phyloP scores from a whole-genome alignment of 2,329 filamentous ascomycete genomes.

The Fusarium lateritium region DNA sequence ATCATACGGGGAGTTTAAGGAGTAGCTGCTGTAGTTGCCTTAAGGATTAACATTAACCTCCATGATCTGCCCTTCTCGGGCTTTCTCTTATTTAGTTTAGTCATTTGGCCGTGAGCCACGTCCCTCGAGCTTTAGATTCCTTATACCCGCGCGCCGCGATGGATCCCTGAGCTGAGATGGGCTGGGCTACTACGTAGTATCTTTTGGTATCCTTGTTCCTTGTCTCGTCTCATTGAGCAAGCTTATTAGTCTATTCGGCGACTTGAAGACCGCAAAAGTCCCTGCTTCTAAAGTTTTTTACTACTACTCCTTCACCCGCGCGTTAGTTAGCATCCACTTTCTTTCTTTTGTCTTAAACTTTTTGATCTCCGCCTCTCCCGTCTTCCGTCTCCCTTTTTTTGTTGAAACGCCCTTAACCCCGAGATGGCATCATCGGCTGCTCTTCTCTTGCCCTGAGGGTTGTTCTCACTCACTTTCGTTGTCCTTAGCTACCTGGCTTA shows the following conservation, averaged over 20 bases:
- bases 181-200: constrained; percentile 24
- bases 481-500: constrained; percentile 14
- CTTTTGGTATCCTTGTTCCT: constrained; percentile 30
- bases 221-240: constrained; percentile 21
- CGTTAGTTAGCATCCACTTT: constrained; percentile 27
- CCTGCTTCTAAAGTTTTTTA: constrained; percentile 24
- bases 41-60: neutral
- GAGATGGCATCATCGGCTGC: constrained; percentile 27
- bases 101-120: constrained; percentile 8
- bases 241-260: constrained; percentile 41
- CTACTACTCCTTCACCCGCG: constrained; percentile 23
- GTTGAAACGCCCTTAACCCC: constrained; percentile 18
- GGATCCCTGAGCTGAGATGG: neutral
- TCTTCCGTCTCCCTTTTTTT: constrained; percentile 17
- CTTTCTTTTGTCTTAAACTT: constrained; percentile 34
- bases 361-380: constrained; percentile 5
- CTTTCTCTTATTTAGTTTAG: constrained; percentile 19
- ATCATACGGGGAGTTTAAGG: constrained; percentile 13
- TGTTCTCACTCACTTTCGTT: constrained; percentile 11
- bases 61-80: neutral
- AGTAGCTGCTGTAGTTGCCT: neutral
- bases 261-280: constrained; percentile 36
- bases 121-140: constrained; percentile 12
- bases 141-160: constrained; percentile 20
- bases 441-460: constrained; percentile 28